Percentiles rank a stretch among this genome's conserved stretches.
These are phyloP conservation scores for Colletotrichum melonis DNA, from an alignment of 2,329 filamentous ascomycete species.

Conservation along the genomic window DNA sequence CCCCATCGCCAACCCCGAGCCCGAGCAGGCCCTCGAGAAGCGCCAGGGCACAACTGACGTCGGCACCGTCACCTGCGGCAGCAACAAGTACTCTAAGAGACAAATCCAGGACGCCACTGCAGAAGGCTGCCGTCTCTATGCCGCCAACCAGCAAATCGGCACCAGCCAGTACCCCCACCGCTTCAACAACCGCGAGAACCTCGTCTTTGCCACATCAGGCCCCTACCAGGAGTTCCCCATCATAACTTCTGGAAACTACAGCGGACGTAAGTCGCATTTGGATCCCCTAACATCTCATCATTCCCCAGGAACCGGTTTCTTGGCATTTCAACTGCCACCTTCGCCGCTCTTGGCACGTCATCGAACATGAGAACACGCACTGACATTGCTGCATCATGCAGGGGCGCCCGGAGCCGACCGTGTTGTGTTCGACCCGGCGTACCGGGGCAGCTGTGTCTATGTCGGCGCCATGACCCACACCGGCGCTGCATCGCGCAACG, in stretches of 20 bases:
- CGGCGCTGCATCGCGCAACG: slow-evolving; percentile 71
- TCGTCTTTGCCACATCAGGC: slow-evolving; percentile 45
- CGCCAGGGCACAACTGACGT: slow-evolving; percentile 18
- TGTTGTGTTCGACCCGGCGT: slow-evolving; percentile 67
- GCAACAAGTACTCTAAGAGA: slow-evolving; percentile 18
- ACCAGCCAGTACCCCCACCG: slow-evolving; percentile 48
- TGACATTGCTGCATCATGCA: slow-evolving; percentile 38
- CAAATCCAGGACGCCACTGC: slow-evolving; percentile 33
- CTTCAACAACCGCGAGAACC: slow-evolving; percentile 53
- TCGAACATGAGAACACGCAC: background rate
- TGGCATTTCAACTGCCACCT: background rate
- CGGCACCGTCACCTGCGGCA: slow-evolving; percentile 22
- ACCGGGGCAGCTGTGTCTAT: slow-evolving; percentile 54
- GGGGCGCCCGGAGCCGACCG: slow-evolving; percentile 75
- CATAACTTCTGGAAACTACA: slow-evolving; percentile 45
- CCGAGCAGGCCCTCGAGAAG: slow-evolving; percentile 12
- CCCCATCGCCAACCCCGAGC: background rate
- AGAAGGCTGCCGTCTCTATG: slow-evolving; percentile 35
- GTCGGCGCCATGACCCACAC: slow-evolving; percentile 78
- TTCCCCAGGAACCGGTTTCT: background rate
- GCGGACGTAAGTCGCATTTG: slow-evolving; percentile 44
- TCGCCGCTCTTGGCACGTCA: background rate
- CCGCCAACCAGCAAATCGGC: slow-evolving; percentile 22
- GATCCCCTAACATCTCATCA: background rate
- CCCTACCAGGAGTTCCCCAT: slow-evolving; percentile 55